Evolutionary conservation across 2,329 filamentous ascomycete genomes (phyloP), one percentile per base, ranked within the genome.

Genomic region (Scleromitrula shiraiana): DNA sequence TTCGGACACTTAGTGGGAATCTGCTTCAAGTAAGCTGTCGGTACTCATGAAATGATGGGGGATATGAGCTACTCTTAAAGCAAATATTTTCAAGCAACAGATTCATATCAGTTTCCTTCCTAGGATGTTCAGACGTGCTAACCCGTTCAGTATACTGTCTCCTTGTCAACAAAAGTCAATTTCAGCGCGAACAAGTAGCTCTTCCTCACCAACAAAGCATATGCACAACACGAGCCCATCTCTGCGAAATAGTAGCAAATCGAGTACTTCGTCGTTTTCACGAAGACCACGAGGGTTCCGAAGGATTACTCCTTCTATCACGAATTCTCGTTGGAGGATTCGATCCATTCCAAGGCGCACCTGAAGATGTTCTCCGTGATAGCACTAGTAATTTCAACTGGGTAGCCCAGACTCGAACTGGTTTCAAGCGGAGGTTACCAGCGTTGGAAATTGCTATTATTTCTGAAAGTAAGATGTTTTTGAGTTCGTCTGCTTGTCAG

Each of bases 241-340:
- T 93, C 7, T 93, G 88, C 65, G 88, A 93, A 66, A 71, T 93
- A 32, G 79, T 93, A 23, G 88, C 88, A 7, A 84, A 80, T 50
- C 82, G 87, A 51, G 83, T 94, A 38, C 68, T 93, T 46, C 76
- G 88, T 29, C 81, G 85, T 44, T 89, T 87, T 59, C 83, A 86
- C 56, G 87, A 93, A 67, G 82, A 89, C 57, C 80, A 86, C 50
- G 77, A 80, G 12, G 85, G 84, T 5, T 72, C 80, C 0, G 73
- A 81, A 22, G 85, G 86, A 1, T 73, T 93, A 10, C 70, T 93
- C 4, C 70, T 88, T 19, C 73, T 93, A 5, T 80, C 87, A 5
- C 85, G 90, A 57, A 83, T 93, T 26, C 76, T 93, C 17, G 84
- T 94, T 12, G 85, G 86, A 14, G 85, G 85, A 12, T 93, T 94